These are phyloP conservation scores for Cylindrotheca fusiformis DNA, from an alignment of 108 stramenopile genomes.

Conservation along the genomic window DNA sequence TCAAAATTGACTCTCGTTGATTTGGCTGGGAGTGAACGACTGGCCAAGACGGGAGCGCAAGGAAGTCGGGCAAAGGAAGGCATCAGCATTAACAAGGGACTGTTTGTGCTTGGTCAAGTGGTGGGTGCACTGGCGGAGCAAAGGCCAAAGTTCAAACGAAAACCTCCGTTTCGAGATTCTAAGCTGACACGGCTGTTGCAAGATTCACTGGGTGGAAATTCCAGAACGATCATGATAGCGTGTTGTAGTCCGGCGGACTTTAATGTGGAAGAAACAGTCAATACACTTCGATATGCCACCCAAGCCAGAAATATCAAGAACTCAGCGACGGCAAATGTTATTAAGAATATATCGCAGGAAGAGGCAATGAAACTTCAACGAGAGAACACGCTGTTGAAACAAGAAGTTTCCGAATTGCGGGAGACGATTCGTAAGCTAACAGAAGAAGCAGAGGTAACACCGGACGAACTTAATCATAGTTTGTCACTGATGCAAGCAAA, in stretches of 20 bases:
- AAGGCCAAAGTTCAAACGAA: constrained; percentile 14
- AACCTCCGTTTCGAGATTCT: constrained; percentile 86
- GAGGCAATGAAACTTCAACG: constrained; percentile 70
- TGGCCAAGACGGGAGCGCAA: constrained; percentile 95
- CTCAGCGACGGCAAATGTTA: constrained; percentile 77
- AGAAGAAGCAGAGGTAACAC: constrained; percentile 18
- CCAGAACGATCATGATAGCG: constrained; percentile 91
- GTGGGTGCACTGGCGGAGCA: constrained; percentile 86
- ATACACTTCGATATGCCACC: constrained; percentile 93
- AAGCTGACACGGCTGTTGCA: constrained; percentile 92
- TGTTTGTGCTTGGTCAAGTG: constrained; percentile 89
- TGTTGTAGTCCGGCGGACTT: constrained; percentile 92
- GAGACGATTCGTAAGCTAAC: constrained; percentile 21
- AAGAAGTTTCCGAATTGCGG: constrained; percentile 45
- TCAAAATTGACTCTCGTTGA: constrained; percentile 97
- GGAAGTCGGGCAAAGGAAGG: constrained; percentile 92
- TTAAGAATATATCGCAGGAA: constrained; percentile 48
- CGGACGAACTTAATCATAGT: constrained; percentile 24
- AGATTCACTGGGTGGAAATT: constrained; percentile 92
- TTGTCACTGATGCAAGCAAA: constrained; percentile 13
- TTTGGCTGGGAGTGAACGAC: constrained; percentile 93
- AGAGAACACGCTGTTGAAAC: constrained; percentile 71
- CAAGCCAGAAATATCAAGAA: constrained; percentile 95
- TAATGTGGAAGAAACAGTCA: constrained; percentile 93
- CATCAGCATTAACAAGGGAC: constrained; percentile 87